Evolutionary conservation across 106 monocot species (phyloP), one percentile per base, ranked within the genome.

Genomic region (Phalaenopsis aphrodite): DNA sequence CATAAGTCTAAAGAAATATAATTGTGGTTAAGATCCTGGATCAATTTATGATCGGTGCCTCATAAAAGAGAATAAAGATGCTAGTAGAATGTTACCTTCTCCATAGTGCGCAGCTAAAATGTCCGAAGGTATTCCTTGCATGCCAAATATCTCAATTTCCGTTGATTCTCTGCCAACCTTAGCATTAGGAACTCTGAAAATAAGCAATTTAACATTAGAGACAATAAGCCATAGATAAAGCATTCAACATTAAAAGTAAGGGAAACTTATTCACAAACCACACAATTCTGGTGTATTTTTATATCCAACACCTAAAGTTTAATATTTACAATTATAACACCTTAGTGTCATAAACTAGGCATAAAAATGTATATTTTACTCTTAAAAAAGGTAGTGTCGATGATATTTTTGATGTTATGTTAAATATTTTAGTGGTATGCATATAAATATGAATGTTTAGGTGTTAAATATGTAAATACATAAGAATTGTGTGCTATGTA

Each of bases 91-190:
- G 12, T 68, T 81, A 93, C 93, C 93, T 90, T 90, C 93, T 49
- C 93, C 93, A 77, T 93, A 93, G 42, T 90, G 93, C 56, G 88
- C 90, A 56, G 93, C 86, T 85, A 90, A 83, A 3, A 90, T 79
- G 66, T 93, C 86, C 66, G 90, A 84, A 85, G 90, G 93, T 66
- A 93, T 90, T 77, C 93, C 90, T 88, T 93, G 93, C 93, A 93
- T 93, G 42, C 93, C 93, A 79, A 88, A 93, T 21, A 90, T 88
- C 86, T 93, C 90, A 80, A 93, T 90, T 69, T 93, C 93, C 24
- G 86, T 93, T 46, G 90, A 90, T 79, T 90, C 90, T 82, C 93
- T 88, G 5, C 77, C 93, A 81, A 88, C 83, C 79, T 93, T 93
- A 8, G 90, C 90, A 84, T 93, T 93, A 49, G 90, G 93, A 78